Percentiles rank a stretch among this genome's conserved stretches.
Evolutionary conservation across 2,329 filamentous ascomycete species (phyloP).

Genomic region (Penicillium sp.): DNA sequence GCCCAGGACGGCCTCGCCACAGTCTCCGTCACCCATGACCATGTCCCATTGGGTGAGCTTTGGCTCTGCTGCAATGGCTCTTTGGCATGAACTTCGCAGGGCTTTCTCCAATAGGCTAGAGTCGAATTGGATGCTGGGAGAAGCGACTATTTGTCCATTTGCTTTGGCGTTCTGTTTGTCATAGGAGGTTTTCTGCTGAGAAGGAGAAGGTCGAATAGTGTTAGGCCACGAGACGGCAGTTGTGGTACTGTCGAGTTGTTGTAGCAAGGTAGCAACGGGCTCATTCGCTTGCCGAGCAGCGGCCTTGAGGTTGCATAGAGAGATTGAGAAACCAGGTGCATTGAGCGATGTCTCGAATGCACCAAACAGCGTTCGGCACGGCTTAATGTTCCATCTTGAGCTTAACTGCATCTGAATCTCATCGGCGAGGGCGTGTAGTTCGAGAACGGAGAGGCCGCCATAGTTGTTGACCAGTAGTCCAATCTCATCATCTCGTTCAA

Average conservation of each 20-base stretch:
- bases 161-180: neutral
- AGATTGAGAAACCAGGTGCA: constrained; percentile 15
- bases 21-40: constrained; percentile 17
- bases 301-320: constrained; percentile 11
- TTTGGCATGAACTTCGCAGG: neutral
- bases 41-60: constrained; percentile 15
- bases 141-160: neutral
- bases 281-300: neutral
- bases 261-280: neutral
- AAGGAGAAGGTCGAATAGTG: neutral
- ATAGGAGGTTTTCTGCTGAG: neutral
- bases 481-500: constrained; percentile 6
- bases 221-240: constrained; percentile 1
- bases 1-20: constrained; percentile 7
- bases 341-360: constrained; percentile 15
- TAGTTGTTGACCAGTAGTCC: constrained; percentile 15
- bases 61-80: constrained; percentile 9
- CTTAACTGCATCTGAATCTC: constrained; percentile 1
- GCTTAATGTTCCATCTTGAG: constrained; percentile 5
- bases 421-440: constrained; percentile 11
- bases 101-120: neutral
- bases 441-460: constrained; percentile 14
- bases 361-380: constrained; percentile 12
- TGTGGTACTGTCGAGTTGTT: neutral
- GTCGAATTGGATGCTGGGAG: neutral